phyloP scores from a whole-genome alignment of 2,329 filamentous ascomycete species.

The Fusarium setosum region DNA sequence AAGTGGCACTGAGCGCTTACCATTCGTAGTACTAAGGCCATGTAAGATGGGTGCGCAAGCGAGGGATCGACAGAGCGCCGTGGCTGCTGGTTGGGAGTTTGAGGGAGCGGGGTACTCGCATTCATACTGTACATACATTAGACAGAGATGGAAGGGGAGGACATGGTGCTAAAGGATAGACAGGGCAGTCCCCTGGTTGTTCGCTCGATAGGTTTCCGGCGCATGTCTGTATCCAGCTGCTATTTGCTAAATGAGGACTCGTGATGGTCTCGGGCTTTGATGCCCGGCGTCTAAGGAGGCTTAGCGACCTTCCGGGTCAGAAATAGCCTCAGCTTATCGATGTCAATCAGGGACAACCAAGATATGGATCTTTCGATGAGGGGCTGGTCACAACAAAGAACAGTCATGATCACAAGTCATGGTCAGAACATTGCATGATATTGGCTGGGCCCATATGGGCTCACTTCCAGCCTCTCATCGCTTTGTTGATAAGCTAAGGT shows the following conservation, averaged over 20 bases:
- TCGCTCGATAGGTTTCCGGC: not conserved
- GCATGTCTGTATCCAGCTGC: not conserved
- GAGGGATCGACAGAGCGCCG: conserved; percentile 11
- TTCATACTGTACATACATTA: not conserved
- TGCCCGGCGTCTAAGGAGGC: not conserved
- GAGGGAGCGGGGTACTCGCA: conserved; percentile 11
- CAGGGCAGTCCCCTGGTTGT: not conserved
- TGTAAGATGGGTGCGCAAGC: conserved; percentile 6
- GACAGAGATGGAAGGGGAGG: not conserved
- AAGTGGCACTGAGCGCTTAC: conserved; percentile 1
- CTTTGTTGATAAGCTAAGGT: conserved; percentile 26
- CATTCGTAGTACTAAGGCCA: conserved; percentile 2
- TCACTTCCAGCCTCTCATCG: conserved; percentile 16
- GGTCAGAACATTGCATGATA: not conserved
- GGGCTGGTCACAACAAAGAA: not conserved
- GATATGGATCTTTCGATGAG: not conserved
- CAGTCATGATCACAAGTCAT: not conserved
- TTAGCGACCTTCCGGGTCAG: not conserved
- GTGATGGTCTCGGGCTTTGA: not conserved
- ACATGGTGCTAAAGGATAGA: not conserved
- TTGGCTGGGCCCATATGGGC: conserved; percentile 18
- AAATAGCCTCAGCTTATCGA: not conserved
- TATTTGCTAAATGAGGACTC: not conserved
- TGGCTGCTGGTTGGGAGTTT: not conserved
- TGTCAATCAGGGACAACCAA: not conserved